phyloP scores from a whole-genome alignment of 441 rosid species.

The Pelargonium myrrhifolium region DNA sequence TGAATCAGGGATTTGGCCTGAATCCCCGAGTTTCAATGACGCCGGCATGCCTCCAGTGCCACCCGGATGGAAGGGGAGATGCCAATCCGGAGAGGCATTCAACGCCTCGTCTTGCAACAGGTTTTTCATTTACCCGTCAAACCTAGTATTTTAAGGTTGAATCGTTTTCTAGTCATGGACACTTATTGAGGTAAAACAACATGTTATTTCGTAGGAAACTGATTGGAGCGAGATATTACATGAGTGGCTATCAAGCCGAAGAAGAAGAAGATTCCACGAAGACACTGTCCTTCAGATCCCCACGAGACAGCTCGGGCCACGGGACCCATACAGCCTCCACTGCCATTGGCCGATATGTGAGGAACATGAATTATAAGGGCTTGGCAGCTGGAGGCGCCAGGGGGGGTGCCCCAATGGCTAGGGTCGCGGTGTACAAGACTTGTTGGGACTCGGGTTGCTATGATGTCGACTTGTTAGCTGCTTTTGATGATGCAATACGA shows the following conservation, averaged over 20 bases:
- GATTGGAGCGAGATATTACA: slow-evolving; percentile 50
- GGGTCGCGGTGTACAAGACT: slow-evolving; percentile 48
- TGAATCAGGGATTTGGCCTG: slow-evolving; percentile 67
- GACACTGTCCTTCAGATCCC: slow-evolving; percentile 35
- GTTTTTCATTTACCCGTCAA: slow-evolving; percentile 22
- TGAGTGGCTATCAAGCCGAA: slow-evolving; percentile 50
- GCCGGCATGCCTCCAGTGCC: slow-evolving; percentile 63
- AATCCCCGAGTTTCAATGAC: slow-evolving; percentile 58
- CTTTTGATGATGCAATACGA: slow-evolving; percentile 53
- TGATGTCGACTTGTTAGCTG: slow-evolving; percentile 49
- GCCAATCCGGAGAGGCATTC: slow-evolving; percentile 56
- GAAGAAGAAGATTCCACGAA: slow-evolving; percentile 26
- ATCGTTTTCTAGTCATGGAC: neutral
- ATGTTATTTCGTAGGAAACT: slow-evolving; percentile 33
- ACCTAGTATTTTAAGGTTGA: neutral
- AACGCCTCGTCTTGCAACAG: slow-evolving; percentile 59
- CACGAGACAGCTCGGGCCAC: slow-evolving; percentile 52
- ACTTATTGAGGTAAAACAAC: slow-evolving; percentile 4
- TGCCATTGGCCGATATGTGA: slow-evolving; percentile 47
- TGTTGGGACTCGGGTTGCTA: slow-evolving; percentile 59
- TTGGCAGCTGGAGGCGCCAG: slow-evolving; percentile 54
- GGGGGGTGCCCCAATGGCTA: slow-evolving; percentile 56
- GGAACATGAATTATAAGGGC: slow-evolving; percentile 41
- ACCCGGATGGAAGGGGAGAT: slow-evolving; percentile 49
- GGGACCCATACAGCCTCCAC: slow-evolving; percentile 57